Conservation (phyloP, 2,329 filamentous ascomycete species). For the Fusarium abutilonis region DNA sequence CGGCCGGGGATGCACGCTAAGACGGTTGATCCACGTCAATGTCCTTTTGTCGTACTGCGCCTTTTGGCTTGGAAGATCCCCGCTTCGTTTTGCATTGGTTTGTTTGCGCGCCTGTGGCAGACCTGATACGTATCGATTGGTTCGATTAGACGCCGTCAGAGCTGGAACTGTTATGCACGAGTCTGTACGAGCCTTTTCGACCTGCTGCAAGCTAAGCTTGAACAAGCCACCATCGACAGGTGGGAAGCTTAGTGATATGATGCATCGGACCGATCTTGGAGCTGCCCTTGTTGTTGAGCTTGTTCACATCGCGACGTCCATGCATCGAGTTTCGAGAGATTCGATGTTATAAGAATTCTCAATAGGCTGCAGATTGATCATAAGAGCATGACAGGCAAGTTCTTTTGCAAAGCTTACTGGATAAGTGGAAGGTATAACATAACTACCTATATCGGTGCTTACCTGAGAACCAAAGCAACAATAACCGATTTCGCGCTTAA, state of each 20-base stretch:
- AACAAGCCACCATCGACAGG: constrained; percentile 27
- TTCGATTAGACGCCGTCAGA: constrained; percentile 47
- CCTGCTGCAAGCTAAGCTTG: constrained; percentile 27
- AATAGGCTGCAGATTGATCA: constrained; percentile 3
- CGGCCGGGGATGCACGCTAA: constrained; percentile 39
- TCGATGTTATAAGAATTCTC: constrained; percentile 2
- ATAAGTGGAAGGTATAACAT: constrained; percentile 18
- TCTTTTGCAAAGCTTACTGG: background rate
- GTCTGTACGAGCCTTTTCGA: constrained; percentile 24
- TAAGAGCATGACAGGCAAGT: constrained; percentile 8
- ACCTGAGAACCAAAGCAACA: constrained; percentile 15
- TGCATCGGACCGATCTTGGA: constrained; percentile 29
- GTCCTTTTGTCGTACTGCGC: constrained; percentile 46
- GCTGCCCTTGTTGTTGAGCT: constrained; percentile 14
- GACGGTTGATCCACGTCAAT: constrained; percentile 47
- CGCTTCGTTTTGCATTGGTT: constrained; percentile 22
- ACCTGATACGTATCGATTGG: constrained; percentile 41
- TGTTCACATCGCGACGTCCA: constrained; percentile 5
- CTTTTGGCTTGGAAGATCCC: constrained; percentile 32
- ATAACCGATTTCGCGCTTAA: constrained; percentile 21
- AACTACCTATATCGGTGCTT: constrained; percentile 17
- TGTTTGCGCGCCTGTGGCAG: constrained; percentile 38
- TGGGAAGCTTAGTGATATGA: constrained; percentile 24
- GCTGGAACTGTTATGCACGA: constrained; percentile 11
- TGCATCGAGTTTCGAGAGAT: constrained; percentile 5